phyloP scores from a whole-genome alignment of 2,329 filamentous ascomycete species.

The Colletotrichum incanum region DNA sequence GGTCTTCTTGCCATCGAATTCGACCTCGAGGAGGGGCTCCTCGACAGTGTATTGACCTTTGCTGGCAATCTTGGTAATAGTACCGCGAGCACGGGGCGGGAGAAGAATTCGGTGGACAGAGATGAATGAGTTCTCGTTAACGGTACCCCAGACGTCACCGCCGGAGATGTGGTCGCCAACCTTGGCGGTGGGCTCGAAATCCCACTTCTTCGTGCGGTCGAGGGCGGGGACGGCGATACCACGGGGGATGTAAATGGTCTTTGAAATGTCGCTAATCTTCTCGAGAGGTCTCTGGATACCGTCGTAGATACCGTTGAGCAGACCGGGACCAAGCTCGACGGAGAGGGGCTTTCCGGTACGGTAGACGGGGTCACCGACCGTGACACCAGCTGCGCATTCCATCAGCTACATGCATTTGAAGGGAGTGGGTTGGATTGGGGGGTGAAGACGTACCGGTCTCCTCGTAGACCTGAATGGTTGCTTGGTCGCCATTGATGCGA shows the following conservation, averaged over 20 bases:
- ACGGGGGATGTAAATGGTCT: conserved; percentile 97
- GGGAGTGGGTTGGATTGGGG: conserved; percentile 4
- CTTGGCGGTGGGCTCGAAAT: conserved; percentile 92
- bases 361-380: conserved; percentile 91
- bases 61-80: conserved; percentile 89
- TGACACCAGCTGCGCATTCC: conserved; percentile 82
- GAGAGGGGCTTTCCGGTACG: conserved; percentile 96
- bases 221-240: conserved; percentile 91
- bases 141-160: conserved; percentile 94
- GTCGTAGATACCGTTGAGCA: conserved; percentile 99
- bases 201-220: conserved; percentile 94
- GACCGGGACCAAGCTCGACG: conserved; percentile 94
- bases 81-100: conserved; percentile 90
- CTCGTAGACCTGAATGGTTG: conserved; percentile 98
- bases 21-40: conserved; percentile 93
- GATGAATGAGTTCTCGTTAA: conserved; percentile 96
- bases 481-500: conserved; percentile 95
- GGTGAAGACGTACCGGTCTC: conserved; percentile 82
- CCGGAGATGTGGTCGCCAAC: conserved; percentile 97
- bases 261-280: conserved; percentile 82
- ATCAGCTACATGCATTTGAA: conserved; percentile 18
- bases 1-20: conserved; percentile 96
- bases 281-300: conserved; percentile 97
- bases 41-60: conserved; percentile 96
- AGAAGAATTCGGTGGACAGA: conserved; percentile 94